Conservation (phyloP, 2,329 filamentous ascomycete genomes). For the Fusarium keratoplasticum region DNA sequence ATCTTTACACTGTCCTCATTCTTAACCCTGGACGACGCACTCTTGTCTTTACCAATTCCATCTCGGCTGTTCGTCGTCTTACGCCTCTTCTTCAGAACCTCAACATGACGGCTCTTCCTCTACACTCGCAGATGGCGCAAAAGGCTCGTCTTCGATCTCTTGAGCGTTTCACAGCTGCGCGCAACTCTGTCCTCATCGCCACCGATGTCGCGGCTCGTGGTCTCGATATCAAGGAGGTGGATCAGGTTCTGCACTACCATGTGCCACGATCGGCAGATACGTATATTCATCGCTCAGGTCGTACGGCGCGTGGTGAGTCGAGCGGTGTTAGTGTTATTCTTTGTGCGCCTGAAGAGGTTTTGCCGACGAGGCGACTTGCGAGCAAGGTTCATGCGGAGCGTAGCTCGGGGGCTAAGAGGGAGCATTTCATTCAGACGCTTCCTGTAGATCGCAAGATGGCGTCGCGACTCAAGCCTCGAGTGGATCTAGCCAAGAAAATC, state of each 20-base stretch:
- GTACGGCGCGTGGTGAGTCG: conserved; percentile 86
- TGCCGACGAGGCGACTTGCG: conserved; percentile 83
- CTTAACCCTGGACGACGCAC: conserved; percentile 85
- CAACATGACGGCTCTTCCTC: conserved; percentile 77
- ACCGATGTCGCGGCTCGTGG: conserved; percentile 95
- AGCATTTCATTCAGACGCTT: conserved; percentile 81
- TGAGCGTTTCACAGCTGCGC: conserved; percentile 82
- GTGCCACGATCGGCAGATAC: conserved; percentile 90
- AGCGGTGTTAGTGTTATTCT: conserved; percentile 87
- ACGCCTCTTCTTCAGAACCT: conserved; percentile 87
- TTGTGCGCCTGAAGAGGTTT: conserved; percentile 91
- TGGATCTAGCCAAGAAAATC: conserved; percentile 86
- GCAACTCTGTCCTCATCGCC: conserved; percentile 81
- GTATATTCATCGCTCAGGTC: conserved; percentile 95
- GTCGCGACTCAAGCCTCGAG: conserved; percentile 78
- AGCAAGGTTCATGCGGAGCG: conserved; percentile 83
- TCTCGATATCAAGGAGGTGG: conserved; percentile 90
- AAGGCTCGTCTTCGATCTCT: conserved; percentile 94
- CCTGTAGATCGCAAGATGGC: conserved; percentile 87
- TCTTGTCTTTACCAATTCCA: conserved; percentile 95
- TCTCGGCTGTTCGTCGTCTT: conserved; percentile 88
- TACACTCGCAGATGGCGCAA: conserved; percentile 96
- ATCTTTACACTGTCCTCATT: conserved; percentile 87
- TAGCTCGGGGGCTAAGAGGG: conserved; percentile 58
- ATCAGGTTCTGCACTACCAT: conserved; percentile 95